These are phyloP conservation scores for Yamadazyma diospyri DNA, from an alignment of 1,139 yeast species.

Conservation along the genomic window DNA sequence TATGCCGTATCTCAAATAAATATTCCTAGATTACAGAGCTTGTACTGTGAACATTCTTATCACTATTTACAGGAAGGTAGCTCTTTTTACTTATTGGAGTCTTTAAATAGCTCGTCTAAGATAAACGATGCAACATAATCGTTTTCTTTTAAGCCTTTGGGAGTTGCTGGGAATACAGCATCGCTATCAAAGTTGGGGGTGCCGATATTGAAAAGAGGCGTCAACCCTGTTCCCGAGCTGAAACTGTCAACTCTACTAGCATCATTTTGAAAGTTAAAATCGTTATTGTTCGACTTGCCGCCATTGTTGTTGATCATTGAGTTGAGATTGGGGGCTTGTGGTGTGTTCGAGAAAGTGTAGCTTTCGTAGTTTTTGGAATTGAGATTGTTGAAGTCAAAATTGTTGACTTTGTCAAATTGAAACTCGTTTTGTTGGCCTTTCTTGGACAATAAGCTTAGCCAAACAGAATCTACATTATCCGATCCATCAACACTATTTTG, in stretches of 20 bases:
- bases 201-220: constrained; percentile 2
- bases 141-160: constrained; percentile 3
- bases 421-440: constrained; percentile 5
- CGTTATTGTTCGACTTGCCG: background rate
- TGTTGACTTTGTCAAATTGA: constrained; percentile 1
- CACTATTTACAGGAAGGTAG: constrained; percentile 1
- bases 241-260: background rate
- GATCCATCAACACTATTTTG: background rate
- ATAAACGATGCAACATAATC: constrained; percentile 7
- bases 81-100: constrained; percentile 2
- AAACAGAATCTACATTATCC: constrained; percentile 7
- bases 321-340: background rate
- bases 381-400: background rate
- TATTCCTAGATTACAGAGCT: no score
- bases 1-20: no score
- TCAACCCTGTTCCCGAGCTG: constrained; percentile 1
- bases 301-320: background rate
- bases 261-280: background rate
- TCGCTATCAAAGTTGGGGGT: constrained; percentile 1
- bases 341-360: background rate
- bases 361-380: background rate
- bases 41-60: no score
- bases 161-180: background rate
- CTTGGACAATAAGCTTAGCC: constrained; percentile 7
- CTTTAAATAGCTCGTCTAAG: constrained; percentile 10